Evolutionary conservation across 2,329 filamentous ascomycete species (phyloP).

Genomic region (Cladosporium velox): DNA sequence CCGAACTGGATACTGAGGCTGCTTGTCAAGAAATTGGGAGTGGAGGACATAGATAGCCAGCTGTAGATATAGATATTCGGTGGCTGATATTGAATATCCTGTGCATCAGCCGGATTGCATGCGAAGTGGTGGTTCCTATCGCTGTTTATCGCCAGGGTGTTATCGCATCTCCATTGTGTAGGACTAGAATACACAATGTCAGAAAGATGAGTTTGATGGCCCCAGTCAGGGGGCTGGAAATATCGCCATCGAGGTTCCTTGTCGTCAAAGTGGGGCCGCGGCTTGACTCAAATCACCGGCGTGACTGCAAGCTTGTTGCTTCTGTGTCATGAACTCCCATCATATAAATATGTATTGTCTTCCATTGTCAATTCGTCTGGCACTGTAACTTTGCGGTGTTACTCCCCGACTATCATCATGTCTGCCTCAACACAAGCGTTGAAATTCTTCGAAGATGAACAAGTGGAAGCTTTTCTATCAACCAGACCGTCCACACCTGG

Average conservation of each 20-base stretch:
- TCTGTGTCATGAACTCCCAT: neutral
- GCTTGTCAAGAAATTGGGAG: neutral
- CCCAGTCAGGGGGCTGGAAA: neutral
- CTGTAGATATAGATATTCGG: neutral
- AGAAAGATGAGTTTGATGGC: neutral
- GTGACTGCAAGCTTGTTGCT: neutral
- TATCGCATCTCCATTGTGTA: neutral
- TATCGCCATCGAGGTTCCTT: neutral
- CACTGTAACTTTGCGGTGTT: too few relatives aligned
- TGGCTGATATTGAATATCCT: neutral
- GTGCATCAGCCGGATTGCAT: neutral
- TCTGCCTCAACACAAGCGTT: neutral
- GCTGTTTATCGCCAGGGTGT: neutral
- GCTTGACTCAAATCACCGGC: neutral
- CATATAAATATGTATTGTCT: neutral
- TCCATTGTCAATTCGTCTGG: neutral
- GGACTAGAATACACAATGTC: neutral
- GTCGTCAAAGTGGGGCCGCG: neutral
- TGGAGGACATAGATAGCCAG: neutral
- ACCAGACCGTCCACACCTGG: neutral
- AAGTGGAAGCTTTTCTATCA: neutral
- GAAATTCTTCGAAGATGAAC: slow-evolving; percentile 9
- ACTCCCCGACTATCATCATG: neutral
- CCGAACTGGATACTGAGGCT: neutral
- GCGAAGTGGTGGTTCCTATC: neutral